Base-by-base conservation (phyloP, 257 asterid species). In the Jasminum sambac region DNA sequence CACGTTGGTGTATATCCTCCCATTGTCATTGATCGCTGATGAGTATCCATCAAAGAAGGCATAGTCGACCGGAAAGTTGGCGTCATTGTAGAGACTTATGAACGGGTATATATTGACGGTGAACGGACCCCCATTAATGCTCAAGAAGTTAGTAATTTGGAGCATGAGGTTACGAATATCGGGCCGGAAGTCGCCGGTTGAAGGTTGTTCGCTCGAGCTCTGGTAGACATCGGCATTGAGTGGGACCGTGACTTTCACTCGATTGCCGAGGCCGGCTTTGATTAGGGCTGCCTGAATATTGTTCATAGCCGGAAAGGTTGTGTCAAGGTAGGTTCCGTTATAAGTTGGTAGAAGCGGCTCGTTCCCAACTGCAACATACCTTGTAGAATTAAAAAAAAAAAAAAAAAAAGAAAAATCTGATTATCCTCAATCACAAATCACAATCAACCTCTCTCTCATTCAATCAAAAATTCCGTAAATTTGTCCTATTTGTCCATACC, bases 341-440 rank as follows among this genome's bases (percentile, higher is more conserved):
- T 73, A 83, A 43, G 87, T 61, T 2, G 79, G 46, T 14, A 89
- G 79, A 68, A 89, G 85, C 2, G 96, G 96, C 66, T 89, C 96
- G 57, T 89, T 89, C 38, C 96, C 96, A 13, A 89, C 96, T 13
- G 96, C 96, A 79, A 89, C 96, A 69, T 89, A 89, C 83, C 96
- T 89, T 67, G 71, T 55, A 76, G 70, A 63, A 38, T 13, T 17
- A 58, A 8, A 38, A 8, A 76, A 38, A 30, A 59, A 34, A 13
- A 8, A 16, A 79, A 70, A 44, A 41, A 38, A 17, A 64, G 13
- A 46, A 13, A 63, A 16, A 46, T 12, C n/a, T n/a, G n/a, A n/a
- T n/a, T 30, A 30, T 30, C 36, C 36, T 16, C 23, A 46, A 46
- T n/a, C 57, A 46, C 7, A n/a, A n/a, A n/a, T n/a, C n/a, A n/a